Evolutionary conservation across 2,329 filamentous ascomycete genomes (phyloP).

Genomic region (Fusarium sp.): DNA sequence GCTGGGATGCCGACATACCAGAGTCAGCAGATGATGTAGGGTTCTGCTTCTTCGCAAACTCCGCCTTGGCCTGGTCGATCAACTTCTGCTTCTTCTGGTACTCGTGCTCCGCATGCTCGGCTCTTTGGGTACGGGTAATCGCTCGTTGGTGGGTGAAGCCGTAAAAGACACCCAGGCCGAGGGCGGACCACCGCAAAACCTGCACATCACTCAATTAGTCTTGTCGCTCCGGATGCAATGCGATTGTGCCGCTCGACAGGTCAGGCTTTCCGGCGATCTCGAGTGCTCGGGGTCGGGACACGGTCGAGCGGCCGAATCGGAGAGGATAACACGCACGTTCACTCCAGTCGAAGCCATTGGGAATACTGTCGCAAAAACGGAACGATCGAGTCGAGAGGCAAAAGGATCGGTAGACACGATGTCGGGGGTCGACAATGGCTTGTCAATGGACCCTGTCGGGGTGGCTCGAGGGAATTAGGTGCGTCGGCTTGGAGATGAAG

Average conservation of each 20-base stretch:
- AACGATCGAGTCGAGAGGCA: conserved; percentile 57
- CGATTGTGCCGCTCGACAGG: conserved; percentile 34
- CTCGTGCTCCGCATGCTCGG: conserved; percentile 81
- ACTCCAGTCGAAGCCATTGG: conserved; percentile 79
- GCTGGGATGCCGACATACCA: conserved; percentile 47
- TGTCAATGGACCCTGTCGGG: conserved; percentile 63
- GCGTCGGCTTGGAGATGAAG: conserved; percentile 57
- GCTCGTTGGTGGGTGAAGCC: conserved; percentile 93
- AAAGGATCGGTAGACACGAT: conserved; percentile 54
- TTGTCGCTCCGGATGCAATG: conserved; percentile 22
- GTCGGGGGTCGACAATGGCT: conserved; percentile 57
- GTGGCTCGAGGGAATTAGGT: conserved; percentile 59
- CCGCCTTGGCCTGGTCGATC: conserved; percentile 93
- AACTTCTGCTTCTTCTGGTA: conserved; percentile 92
- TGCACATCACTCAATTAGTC: conserved; percentile 62
- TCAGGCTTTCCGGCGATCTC: conserved; percentile 33
- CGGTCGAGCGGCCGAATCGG: conserved; percentile 46
- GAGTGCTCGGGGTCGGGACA: conserved; percentile 37
- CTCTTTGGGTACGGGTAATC: conserved; percentile 80
- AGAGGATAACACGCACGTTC: conserved; percentile 69
- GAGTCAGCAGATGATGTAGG: conserved; percentile 56
- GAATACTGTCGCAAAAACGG: conserved; percentile 59
- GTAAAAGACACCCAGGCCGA: conserved; percentile 93
- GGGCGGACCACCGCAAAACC: conserved; percentile 97
- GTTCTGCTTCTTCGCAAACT: conserved; percentile 85